A percentile compares a stretch with the other conserved stretches of the same genome.
Conservation (phyloP, 2,329 filamentous ascomycete genomes). For the Pseudogymnoascus sp. region DNA sequence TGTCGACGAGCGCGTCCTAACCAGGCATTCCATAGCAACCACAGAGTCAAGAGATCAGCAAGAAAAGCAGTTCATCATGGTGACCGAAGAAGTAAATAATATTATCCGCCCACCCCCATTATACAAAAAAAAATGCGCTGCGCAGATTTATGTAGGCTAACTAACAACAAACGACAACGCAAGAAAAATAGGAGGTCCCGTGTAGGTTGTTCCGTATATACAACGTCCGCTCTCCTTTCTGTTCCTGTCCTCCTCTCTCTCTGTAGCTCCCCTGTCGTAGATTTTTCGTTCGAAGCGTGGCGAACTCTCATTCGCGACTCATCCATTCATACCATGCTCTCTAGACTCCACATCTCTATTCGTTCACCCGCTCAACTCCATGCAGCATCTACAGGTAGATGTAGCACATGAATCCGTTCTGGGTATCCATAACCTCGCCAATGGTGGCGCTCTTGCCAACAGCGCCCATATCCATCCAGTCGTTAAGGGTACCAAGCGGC, state of each 20-base stretch:
- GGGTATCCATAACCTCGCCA: neutral
- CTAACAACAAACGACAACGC: neutral
- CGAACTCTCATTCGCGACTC: constrained; percentile 3
- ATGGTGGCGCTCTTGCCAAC: neutral
- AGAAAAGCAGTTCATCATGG: neutral
- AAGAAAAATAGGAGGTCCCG: neutral
- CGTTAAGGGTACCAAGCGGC: neutral
- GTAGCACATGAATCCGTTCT: neutral
- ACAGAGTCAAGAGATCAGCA: neutral
- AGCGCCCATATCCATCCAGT: neutral
- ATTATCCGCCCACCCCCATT: neutral
- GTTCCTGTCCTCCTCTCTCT: neutral
- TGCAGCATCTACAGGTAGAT: constrained; percentile 1
- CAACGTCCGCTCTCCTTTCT: neutral
- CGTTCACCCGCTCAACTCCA: neutral
- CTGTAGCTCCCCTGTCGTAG: neutral
- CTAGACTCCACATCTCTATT: neutral
- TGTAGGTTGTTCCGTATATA: neutral
- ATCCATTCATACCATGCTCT: neutral
- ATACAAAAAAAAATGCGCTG: constrained; percentile 4
- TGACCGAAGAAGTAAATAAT: constrained; percentile 2
- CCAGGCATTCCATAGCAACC: neutral
- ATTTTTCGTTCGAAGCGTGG: neutral
- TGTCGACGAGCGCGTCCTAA: too few relatives aligned
- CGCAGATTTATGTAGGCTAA: constrained; percentile 4